Percentiles rank a stretch among this genome's conserved stretches.
Evolutionary conservation across 2,329 filamentous ascomycete species (phyloP).

Genomic region (Cercospora sp.): DNA sequence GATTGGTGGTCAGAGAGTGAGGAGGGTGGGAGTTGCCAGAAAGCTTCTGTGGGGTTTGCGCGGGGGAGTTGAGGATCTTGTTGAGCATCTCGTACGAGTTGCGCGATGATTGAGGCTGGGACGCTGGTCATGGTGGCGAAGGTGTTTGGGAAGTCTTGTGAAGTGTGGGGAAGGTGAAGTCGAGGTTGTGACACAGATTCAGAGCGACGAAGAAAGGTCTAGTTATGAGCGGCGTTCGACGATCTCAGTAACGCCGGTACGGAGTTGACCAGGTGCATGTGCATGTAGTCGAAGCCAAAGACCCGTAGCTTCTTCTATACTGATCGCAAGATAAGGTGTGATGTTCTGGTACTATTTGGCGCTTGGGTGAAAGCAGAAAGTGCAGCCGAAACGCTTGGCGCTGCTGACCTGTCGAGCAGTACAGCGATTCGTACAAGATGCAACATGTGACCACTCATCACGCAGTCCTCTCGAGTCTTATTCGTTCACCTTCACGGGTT

Average conservation of each 20-base stretch:
- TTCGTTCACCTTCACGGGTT: conserved; percentile 6
- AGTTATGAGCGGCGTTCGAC: background rate
- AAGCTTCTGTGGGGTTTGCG: conserved; percentile 23
- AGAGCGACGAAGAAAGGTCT: background rate
- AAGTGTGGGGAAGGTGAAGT: background rate
- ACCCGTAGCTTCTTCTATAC: background rate
- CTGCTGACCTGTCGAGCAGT: background rate
- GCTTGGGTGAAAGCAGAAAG: background rate
- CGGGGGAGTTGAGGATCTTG: conserved; percentile 24
- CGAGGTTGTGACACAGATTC: background rate
- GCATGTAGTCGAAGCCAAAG: background rate
- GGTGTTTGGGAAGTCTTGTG: background rate
- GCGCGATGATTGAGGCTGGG: conserved; percentile 14
- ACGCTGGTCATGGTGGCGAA: conserved; percentile 6
- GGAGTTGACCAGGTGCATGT: background rate
- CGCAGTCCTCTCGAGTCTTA: background rate
- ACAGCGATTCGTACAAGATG: background rate
- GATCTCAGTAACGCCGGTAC: background rate
- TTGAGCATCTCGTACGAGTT: conserved; percentile 19
- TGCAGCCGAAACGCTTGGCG: conserved; percentile 2
- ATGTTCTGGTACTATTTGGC: background rate
- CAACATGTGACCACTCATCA: background rate
- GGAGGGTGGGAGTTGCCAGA: conserved; percentile 23
- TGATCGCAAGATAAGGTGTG: background rate
- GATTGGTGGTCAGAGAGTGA: conserved; percentile 22